These are phyloP conservation scores for Linum usitatissimum DNA, from an alignment of 345 rosid genomes.

Conservation along the genomic window DNA sequence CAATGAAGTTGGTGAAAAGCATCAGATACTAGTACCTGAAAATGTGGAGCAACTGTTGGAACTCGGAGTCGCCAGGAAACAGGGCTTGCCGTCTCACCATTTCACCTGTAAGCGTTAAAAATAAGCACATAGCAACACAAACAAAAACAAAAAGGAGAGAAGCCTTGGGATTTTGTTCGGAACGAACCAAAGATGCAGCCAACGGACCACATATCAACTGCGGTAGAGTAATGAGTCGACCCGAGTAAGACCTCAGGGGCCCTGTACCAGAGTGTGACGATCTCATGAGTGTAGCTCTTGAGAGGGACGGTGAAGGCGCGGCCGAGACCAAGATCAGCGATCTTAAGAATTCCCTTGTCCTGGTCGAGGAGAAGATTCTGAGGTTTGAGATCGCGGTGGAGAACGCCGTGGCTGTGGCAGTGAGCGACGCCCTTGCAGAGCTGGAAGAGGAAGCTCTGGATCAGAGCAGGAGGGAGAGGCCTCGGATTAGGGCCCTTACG, in stretches of 20 bases:
- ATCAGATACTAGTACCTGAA: conserved; percentile 39
- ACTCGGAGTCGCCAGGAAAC: conserved; percentile 91
- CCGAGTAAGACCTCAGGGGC: conserved; percentile 95
- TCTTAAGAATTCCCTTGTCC: conserved; percentile 71
- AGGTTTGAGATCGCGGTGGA: conserved; percentile 87
- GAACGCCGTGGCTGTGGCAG: conserved; percentile 91
- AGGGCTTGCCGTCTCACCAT: conserved; percentile 87
- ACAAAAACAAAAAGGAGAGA: background rate
- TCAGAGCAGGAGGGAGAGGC: conserved; percentile 42
- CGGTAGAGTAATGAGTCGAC: conserved; percentile 72
- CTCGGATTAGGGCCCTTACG: conserved; percentile 67
- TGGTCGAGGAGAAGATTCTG: conserved; percentile 82
- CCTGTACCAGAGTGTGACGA: conserved; percentile 90
- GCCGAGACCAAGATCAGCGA: conserved; percentile 86
- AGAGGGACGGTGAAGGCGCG: conserved; percentile 90
- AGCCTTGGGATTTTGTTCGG: background rate
- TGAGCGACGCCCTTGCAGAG: conserved; percentile 91
- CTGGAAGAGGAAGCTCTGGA: conserved; percentile 75
- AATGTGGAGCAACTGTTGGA: conserved; percentile 88
- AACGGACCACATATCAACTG: conserved; percentile 93
- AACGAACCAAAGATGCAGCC: conserved; percentile 76
- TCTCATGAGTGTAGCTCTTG: conserved; percentile 86
- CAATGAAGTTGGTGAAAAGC: background rate
- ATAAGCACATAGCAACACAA: background rate
- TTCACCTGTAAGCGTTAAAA: conserved; percentile 33